Evolutionary conservation across 306 rosid genomes (phyloP), one percentile per base, ranked within the genome.

Genomic region (Boehmeria nivea): DNA sequence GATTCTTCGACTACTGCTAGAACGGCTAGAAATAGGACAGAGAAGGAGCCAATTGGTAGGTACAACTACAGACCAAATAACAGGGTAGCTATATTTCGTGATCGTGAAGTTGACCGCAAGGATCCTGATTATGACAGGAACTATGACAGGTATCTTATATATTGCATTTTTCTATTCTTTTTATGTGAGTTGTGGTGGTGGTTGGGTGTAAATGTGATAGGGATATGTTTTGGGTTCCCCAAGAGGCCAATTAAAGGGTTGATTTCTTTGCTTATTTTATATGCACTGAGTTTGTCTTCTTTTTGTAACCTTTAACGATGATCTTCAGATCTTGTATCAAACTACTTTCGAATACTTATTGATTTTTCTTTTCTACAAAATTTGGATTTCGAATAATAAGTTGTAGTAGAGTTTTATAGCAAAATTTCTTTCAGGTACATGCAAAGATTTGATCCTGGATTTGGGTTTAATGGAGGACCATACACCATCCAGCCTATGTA

Each of bases 361-460:
- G n/a, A n/a, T n/a, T n/a, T n/a, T n/a, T n/a, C n/a, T n/a, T n/a
- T n/a, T n/a, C n/a, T n/a, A n/a, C n/a, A n/a, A n/a, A n/a, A n/a
- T n/a, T n/a, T n/a, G n/a, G n/a, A n/a, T n/a, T n/a, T n/a, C n/a
- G 36, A 31, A 31, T 31, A 4, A 1, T 31, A 1, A 23, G 16
- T 25, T 5, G 11, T 13, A 16, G 21, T 8, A 24, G 17, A 15
- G 13, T 51, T 26, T 25, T 25, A 54, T 42, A 19, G 12, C 10
- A 31, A 39, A 56, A 46, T 65, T 31, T 56, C 38, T 14, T 38
- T 52, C 79, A 91, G 98, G 89, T 91, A 91, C 64, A 54, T 82
- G 93, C 98, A 91, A 74, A 87, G 96, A 75, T 91, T 87, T 49
- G 98, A 87, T 73, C 96, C 98, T 44, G 96, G 98, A 36, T 91